Evolutionary conservation across 2,329 filamentous ascomycete species (phyloP).

Genomic region (Fusarium austroafricanum): DNA sequence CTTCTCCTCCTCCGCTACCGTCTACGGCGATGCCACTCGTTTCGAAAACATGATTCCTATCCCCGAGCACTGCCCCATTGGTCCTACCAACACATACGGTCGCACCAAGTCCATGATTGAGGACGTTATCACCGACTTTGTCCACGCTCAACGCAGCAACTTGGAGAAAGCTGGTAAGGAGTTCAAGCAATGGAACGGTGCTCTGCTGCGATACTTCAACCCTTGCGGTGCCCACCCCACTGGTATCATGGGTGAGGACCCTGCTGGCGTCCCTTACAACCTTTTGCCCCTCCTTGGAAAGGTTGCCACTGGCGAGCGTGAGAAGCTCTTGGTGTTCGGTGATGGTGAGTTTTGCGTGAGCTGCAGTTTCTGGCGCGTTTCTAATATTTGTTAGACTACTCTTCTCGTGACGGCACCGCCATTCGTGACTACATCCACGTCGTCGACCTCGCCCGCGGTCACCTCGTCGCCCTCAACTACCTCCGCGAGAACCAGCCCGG

Average conservation of each 20-base stretch:
- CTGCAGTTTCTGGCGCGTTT: not conserved
- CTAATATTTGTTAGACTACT: conserved; percentile 75
- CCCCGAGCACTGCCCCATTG: conserved; percentile 94
- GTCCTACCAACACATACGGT: conserved; percentile 97
- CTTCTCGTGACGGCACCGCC: conserved; percentile 88
- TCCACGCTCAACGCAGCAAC: conserved; percentile 87
- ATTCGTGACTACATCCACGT: conserved; percentile 99
- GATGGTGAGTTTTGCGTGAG: conserved; percentile 73
- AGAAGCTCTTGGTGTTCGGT: conserved; percentile 94
- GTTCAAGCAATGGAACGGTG: conserved; percentile 88
- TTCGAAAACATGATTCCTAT: conserved; percentile 99
- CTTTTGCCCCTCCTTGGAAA: conserved; percentile 93
- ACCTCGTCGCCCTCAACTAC: conserved; percentile 90
- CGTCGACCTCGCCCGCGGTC: conserved; percentile 86
- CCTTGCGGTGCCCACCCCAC: conserved; percentile 93
- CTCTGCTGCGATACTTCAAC: conserved; percentile 97
- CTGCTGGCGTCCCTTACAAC: conserved; percentile 95
- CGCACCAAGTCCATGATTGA: conserved; percentile 96
- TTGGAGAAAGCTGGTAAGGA: conserved; percentile 82
- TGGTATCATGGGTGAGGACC: conserved; percentile 98
- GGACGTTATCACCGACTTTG: conserved; percentile 88
- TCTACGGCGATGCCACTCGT: conserved; percentile 97
- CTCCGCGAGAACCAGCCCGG: conserved; percentile 86
- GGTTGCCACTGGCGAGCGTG: conserved; percentile 93
- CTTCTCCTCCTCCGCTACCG: conserved; percentile 97